phyloP scores from a whole-genome alignment of 352 stramenopile genomes.

The Globisporangium barbulae region DNA sequence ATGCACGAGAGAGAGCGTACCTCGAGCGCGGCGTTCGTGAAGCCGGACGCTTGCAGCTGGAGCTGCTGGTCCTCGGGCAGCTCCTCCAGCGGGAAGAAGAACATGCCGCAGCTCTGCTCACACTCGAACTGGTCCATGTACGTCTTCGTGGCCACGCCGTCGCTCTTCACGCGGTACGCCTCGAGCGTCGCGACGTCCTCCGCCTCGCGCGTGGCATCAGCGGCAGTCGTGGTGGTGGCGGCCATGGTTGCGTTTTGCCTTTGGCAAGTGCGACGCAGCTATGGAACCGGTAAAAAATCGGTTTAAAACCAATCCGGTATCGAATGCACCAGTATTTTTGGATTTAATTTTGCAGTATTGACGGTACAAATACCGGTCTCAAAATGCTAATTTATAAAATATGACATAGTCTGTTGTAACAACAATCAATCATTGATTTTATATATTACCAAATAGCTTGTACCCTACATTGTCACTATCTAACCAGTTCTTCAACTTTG shows the following conservation, averaged over 20 bases:
- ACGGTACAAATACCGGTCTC: too few relatives aligned
- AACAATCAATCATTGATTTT: too few relatives aligned
- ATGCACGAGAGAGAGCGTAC: conserved; percentile 3
- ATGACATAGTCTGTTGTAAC: too few relatives aligned
- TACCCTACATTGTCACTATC: too few relatives aligned
- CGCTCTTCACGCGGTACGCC: conserved; percentile 49
- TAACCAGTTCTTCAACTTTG: too few relatives aligned
- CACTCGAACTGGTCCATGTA: conserved; percentile 80
- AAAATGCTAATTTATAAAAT: too few relatives aligned
- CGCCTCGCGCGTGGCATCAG: conserved; percentile 2
- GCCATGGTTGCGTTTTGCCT: background rate
- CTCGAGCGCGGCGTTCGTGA: conserved; percentile 69
- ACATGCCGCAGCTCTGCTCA: conserved; percentile 89
- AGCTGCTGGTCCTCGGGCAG: conserved; percentile 74
- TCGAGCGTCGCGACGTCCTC: conserved; percentile 29
- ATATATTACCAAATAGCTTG: too few relatives aligned
- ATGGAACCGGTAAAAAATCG: too few relatives aligned
- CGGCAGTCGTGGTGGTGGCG: background rate
- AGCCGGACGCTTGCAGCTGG: conserved; percentile 80
- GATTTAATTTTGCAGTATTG: too few relatives aligned
- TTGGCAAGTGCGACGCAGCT: too few relatives aligned
- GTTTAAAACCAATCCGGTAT: too few relatives aligned
- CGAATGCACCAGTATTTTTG: too few relatives aligned
- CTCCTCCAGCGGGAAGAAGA: conserved; percentile 87
- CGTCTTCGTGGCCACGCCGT: conserved; percentile 51